Conservation (phyloP, 225 moss, liverwort and hornwort genomes). For the Lunularia cruciata region DNA sequence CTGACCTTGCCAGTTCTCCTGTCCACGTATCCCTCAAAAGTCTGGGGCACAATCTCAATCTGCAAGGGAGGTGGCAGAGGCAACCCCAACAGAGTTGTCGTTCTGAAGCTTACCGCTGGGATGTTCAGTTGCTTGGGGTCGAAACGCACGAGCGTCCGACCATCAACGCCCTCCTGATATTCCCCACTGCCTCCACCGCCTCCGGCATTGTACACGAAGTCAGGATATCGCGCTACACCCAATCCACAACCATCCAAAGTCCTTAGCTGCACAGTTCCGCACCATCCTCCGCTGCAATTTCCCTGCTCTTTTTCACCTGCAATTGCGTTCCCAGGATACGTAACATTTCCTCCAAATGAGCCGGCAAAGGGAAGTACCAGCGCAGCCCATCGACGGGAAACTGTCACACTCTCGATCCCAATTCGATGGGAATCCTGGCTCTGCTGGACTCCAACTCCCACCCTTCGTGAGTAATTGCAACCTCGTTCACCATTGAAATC, state of each 20-base stretch:
- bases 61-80: conserved; percentile 81
- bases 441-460: not conserved
- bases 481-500: no score
- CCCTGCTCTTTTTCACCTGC: not conserved
- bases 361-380: conserved; percentile 42
- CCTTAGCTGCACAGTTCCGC: conserved; percentile 52
- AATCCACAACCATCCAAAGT: conserved; percentile 74
- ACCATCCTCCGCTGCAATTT: not conserved
- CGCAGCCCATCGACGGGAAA: conserved; percentile 41
- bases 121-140: conserved; percentile 60
- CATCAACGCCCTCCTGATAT: conserved; percentile 53
- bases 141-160: conserved; percentile 62
- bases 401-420: conserved; percentile 5
- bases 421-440: not conserved
- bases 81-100: conserved; percentile 78
- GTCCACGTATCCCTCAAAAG: conserved; percentile 66
- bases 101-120: conserved; percentile 65
- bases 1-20: conserved; percentile 62
- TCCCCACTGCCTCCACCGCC: conserved; percentile 85
- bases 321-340: conserved; percentile 26
- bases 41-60: conserved; percentile 73
- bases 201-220: conserved; percentile 90
- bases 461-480: not conserved
- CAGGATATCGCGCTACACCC: conserved; percentile 80
- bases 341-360: conserved; percentile 35